Evolutionary conservation across 2,329 filamentous ascomycete species (phyloP).

Genomic region (Dendryphion nanum): DNA sequence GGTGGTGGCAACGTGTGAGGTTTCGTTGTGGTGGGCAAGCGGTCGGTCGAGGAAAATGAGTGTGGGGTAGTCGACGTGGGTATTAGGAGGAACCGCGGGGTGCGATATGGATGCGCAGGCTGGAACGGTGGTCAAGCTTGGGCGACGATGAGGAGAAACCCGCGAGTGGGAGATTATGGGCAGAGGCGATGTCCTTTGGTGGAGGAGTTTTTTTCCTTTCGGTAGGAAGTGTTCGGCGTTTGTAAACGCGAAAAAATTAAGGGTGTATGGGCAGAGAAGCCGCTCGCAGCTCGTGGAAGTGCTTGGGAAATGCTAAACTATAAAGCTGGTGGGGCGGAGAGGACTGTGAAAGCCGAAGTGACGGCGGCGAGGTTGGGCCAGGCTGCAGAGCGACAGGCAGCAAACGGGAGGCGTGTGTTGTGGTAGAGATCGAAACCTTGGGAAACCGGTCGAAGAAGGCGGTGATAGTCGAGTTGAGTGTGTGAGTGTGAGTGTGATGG

Average conservation of each 20-base stretch:
- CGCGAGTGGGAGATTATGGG: not conserved
- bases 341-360: not conserved
- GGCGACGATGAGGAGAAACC: not conserved
- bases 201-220: no score
- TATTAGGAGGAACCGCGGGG: not conserved
- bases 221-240: no score
- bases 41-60: no score
- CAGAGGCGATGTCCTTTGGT: no score
- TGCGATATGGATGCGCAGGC: not conserved
- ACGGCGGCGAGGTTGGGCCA: not conserved
- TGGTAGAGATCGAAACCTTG: not conserved
- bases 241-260: no score
- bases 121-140: not conserved
- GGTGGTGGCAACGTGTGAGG: constrained; percentile 4
- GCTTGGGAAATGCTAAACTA: no score
- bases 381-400: not conserved
- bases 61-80: not conserved
- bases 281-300: no score
- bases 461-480: no score
- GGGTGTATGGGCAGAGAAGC: no score
- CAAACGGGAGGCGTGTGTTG: not conserved
- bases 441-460: not conserved
- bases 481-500: no score
- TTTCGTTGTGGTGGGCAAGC: no score
- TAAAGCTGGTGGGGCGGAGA: no score